Base-by-base conservation (phyloP, 208 protist genomes). In the Naegleria lovaniensis region DNA sequence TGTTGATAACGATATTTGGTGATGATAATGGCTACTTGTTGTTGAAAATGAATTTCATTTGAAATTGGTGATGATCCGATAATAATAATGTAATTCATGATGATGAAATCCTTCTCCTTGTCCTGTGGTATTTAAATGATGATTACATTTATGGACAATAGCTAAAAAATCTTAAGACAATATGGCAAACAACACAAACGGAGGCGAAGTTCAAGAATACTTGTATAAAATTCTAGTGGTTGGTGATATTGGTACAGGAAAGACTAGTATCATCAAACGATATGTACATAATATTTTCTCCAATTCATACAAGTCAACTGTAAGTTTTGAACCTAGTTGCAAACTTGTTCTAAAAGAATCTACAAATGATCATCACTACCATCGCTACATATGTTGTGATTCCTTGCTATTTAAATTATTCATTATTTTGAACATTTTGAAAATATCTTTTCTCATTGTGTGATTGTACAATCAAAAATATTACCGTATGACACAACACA, bases 261-360 rank as follows among this genome's bases (percentile, higher is more conserved):
- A 98, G 90, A 97, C 96, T 0, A 94, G 92, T 58, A 93, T 98
- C 41, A 97, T 98, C 79, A 94, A 96, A 83, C 89, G 95, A 48
- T 97, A 96, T 83, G 96, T 97, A 38, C 96, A 97, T 90, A 93
- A 94, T 85, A 95, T 97, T 51, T 97, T 97, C 92, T 94, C 94
- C 13, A 90, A 92, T 39, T 85, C 92, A 51, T 97, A 96, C 91
- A 97, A 97, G 93, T 92, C 94, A 83, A 96, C 93, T 19, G 92
- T 94, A 85, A 75, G 83, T 90, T 36, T n/a, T 52, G n/a, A n/a
- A n/a, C n/a, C n/a, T n/a, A n/a, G n/a, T n/a, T n/a, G n/a, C n/a
- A n/a, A n/a, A n/a, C n/a, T n/a, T n/a, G n/a, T n/a, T n/a, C n/a
- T n/a, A n/a, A n/a, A n/a, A n/a, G n/a, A n/a, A n/a, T n/a, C n/a